Conservation (phyloP, 2,329 filamentous ascomycete genomes). For the Lasiodiplodia hormozganensis region DNA sequence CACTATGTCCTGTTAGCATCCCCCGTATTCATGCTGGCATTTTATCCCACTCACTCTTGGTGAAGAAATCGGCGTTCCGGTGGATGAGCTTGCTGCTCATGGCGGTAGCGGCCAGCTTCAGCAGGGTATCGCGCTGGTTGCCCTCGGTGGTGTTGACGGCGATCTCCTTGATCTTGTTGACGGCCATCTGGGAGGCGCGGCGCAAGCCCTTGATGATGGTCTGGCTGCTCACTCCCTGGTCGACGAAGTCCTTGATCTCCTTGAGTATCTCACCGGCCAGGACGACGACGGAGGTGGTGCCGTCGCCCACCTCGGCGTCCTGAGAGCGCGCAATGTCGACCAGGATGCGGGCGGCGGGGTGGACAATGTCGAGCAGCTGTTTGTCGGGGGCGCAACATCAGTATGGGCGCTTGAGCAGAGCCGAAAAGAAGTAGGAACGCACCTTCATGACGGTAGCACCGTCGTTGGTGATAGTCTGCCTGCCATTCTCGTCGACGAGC, state of each 20-base stretch:
- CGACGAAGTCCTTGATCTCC: constrained; percentile 94
- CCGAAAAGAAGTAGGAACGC: constrained; percentile 35
- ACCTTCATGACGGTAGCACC: constrained; percentile 99
- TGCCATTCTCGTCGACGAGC: constrained; percentile 94
- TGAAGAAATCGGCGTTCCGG: constrained; percentile 95
- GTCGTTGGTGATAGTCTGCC: constrained; percentile 98
- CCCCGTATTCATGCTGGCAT: no score
- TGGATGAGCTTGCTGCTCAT: constrained; percentile 99
- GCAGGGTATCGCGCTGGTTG: constrained; percentile 85
- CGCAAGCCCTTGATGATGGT: constrained; percentile 96
- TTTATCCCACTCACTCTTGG: constrained; percentile 73
- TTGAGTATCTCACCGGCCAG: constrained; percentile 97
- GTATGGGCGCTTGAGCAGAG: not conserved
- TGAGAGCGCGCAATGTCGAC: constrained; percentile 98
- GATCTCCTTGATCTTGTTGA: constrained; percentile 99
- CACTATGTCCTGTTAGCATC: constrained; percentile 65
- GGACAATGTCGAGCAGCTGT: constrained; percentile 95
- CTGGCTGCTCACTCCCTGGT: constrained; percentile 96
- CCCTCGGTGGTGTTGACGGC: constrained; percentile 82
- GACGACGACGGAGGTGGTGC: constrained; percentile 96
- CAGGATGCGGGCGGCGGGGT: constrained; percentile 95
- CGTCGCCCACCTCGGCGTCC: constrained; percentile 98
- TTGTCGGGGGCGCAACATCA: not conserved
- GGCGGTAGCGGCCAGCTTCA: constrained; percentile 89
- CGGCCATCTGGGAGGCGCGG: constrained; percentile 85